Percentiles rank a stretch among this genome's conserved stretches.
Evolutionary conservation across 2,329 filamentous ascomycete species (phyloP).

Genomic region (Pseudonectria foliicola): DNA sequence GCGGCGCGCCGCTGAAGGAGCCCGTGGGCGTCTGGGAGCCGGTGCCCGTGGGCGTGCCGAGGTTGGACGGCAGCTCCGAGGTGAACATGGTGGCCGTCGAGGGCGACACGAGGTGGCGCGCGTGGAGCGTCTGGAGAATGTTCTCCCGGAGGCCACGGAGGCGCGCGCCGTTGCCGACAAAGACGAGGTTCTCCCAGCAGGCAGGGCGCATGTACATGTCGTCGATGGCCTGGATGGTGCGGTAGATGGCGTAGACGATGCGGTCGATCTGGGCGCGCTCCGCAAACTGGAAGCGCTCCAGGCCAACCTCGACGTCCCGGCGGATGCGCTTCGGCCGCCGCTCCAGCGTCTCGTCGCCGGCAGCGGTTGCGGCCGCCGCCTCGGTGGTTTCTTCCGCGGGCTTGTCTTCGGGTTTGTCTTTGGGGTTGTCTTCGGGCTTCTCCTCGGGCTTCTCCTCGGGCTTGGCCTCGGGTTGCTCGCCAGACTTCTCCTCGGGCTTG

Average conservation of each 20-base stretch:
- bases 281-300: constrained; percentile 66
- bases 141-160: constrained; percentile 80
- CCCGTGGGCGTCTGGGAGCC: constrained; percentile 83
- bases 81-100: constrained; percentile 95
- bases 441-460: constrained; percentile 7
- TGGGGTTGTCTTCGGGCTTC: not conserved
- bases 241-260: constrained; percentile 78
- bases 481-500: constrained; percentile 15
- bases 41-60: constrained; percentile 84
- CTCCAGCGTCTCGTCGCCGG: constrained; percentile 28
- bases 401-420: not conserved
- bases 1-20: constrained; percentile 46
- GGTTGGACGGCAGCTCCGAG: constrained; percentile 87
- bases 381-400: constrained; percentile 1
- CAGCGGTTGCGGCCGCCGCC: constrained; percentile 6
- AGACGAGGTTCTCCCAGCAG: constrained; percentile 87
- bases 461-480: constrained; percentile 15
- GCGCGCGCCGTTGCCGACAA: constrained; percentile 79
- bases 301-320: constrained; percentile 67
- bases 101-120: constrained; percentile 84
- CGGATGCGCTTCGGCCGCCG: constrained; percentile 50
- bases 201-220: constrained; percentile 78
- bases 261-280: constrained; percentile 69
- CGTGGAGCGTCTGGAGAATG: constrained; percentile 68
- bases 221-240: constrained; percentile 72